Base-by-base conservation (phyloP, 352 stramenopile genomes). In the Phytophthora cajani region DNA sequence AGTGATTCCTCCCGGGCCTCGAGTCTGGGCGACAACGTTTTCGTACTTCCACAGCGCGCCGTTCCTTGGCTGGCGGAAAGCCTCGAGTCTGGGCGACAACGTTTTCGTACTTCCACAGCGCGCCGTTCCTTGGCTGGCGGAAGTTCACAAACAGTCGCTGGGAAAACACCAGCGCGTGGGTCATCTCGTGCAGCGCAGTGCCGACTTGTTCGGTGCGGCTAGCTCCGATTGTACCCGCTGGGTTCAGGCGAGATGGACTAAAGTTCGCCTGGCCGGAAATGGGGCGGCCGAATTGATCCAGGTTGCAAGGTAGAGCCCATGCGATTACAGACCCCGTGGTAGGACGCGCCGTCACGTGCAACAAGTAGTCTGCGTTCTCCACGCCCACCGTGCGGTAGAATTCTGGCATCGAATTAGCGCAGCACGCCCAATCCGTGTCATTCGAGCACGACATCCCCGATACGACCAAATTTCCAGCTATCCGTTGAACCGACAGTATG, bases 251-350 rank as follows among this genome's bases (percentile, higher is more conserved):
- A 9, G 72, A 76, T 16, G 88, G 88, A 1, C 85, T 85, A 53
- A 96, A 96, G 67, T 96, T 96, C 11, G 87, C 84, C 54, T 96
- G 87, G 1, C 87, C 88, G 6, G 87, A 92, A 71, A 96, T 88
- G 9, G 88, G 88, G 0, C 88, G 74, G 0, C 84, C 87, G 62
- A 81, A 92, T 56, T 93, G 87, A 42, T 96, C 89, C 25, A 91
- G 77, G 62, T 93, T 93, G 56, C 89, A 96, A 0, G 87, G 86
- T 10, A 94, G 56, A 2, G 89, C 89, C 87, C 87, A 96, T 4
- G 89, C 89, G 44, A 96, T 86, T 6, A 86, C 88, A 6, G 78
- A 66, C 0, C 89, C 89, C 1, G 84, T 85, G 0, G 86, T 95
- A 3, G 88, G 88, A 6, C 88, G 84, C 0, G 74, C 80, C 5